A percentile compares a stretch with the other conserved stretches of the same genome.
These are phyloP conservation scores for Quercus lobata DNA, from an alignment of 331 rosid species.

Conservation along the genomic window DNA sequence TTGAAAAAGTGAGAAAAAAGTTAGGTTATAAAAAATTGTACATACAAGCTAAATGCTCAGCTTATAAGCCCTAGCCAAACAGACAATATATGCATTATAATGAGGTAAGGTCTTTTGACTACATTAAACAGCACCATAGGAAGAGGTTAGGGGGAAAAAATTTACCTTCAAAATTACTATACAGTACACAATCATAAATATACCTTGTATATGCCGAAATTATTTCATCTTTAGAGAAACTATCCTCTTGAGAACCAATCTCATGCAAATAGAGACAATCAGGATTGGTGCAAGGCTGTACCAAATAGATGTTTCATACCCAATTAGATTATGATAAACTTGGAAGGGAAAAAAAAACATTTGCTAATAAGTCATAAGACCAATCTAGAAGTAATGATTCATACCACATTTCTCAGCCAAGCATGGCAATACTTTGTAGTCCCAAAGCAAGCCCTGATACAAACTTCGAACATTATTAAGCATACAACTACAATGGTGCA, in stretches of 20 bases:
- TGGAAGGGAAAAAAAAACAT: neutral
- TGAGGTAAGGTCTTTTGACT: neutral
- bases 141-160: neutral
- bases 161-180: neutral
- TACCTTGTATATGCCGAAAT: slow-evolving; percentile 89
- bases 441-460: slow-evolving; percentile 95
- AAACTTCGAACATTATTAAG: slow-evolving; percentile 3
- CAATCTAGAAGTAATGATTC: slow-evolving; percentile 15
- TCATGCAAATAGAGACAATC: slow-evolving; percentile 96
- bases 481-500: slow-evolving; percentile 1
- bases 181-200: slow-evolving; percentile 3
- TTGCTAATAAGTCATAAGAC: slow-evolving; percentile 4
- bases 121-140: neutral
- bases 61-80: too few species aligned
- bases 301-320: slow-evolving; percentile 10
- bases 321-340: neutral
- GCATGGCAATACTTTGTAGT: slow-evolving; percentile 99
- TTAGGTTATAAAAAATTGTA: too few species aligned
- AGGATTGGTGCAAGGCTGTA: slow-evolving; percentile 97
- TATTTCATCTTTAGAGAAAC: slow-evolving; percentile 94
- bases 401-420: slow-evolving; percentile 95
- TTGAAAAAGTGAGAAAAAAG: too few species aligned
- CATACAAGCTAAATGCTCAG: too few species aligned
- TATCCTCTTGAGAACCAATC: slow-evolving; percentile 85
- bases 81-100: neutral